phyloP scores from a whole-genome alignment of 208 protist species.

The Acanthamoeba comandoni region DNA sequence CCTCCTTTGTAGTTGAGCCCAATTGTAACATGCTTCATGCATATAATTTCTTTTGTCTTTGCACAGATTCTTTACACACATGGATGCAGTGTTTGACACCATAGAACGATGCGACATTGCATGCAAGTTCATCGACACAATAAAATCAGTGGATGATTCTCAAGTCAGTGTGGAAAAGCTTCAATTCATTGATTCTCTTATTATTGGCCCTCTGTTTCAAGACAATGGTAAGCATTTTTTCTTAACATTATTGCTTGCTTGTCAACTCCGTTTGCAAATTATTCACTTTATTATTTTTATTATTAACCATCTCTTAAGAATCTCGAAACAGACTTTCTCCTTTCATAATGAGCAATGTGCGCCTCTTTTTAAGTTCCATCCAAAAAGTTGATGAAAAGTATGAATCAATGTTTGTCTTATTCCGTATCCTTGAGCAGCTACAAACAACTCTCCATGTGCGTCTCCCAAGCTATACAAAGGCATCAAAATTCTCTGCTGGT shows the following conservation, averaged over 20 bases:
- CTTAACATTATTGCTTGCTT: background rate
- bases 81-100: slow-evolving; percentile 76
- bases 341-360: slow-evolving; percentile 29
- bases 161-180: slow-evolving; percentile 73
- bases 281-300: too few relatives aligned
- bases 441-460: slow-evolving; percentile 52
- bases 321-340: too few relatives aligned
- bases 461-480: too few relatives aligned
- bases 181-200: slow-evolving; percentile 44
- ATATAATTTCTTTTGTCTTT: background rate
- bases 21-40: background rate
- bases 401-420: slow-evolving; percentile 57
- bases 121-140: slow-evolving; percentile 75
- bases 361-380: slow-evolving; percentile 29
- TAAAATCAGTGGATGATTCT: slow-evolving; percentile 39
- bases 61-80: slow-evolving; percentile 73
- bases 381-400: slow-evolving; percentile 61
- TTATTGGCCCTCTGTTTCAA: slow-evolving; percentile 40
- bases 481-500: background rate
- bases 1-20: too few relatives aligned
- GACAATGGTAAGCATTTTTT: slow-evolving; percentile 5
- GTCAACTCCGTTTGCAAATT: too few relatives aligned
- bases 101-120: slow-evolving; percentile 73
- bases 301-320: too few relatives aligned
- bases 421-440: slow-evolving; percentile 58